These are phyloP conservation scores for Borovskyia barvae DNA, from an alignment of 208 protist species.

Conservation along the genomic window DNA sequence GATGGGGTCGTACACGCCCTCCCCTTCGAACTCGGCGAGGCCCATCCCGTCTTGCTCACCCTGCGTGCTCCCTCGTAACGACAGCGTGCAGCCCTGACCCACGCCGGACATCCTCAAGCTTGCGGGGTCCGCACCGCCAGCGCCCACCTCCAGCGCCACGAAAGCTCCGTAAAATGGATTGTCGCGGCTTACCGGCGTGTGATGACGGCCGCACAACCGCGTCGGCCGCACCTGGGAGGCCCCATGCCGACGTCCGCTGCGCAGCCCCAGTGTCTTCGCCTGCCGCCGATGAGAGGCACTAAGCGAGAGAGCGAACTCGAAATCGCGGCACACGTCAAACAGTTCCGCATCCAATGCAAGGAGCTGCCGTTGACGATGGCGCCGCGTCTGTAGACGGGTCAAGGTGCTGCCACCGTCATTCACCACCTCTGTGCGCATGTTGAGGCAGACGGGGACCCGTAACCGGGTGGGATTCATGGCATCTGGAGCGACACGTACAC, in stretches of 20 bases:
- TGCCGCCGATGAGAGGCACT: conserved; percentile 70
- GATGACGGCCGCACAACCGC: conserved; percentile 15
- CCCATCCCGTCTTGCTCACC: neutral
- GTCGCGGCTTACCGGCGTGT: conserved; percentile 8
- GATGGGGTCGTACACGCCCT: neutral
- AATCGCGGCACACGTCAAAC: conserved; percentile 70
- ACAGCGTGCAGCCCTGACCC: neutral
- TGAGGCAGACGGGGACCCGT: conserved; percentile 61
- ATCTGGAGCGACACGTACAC: conserved; percentile 67
- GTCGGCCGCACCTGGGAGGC: conserved; percentile 8
- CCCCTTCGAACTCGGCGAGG: neutral
- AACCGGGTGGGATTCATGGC: conserved; percentile 70
- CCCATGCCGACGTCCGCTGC: conserved; percentile 7
- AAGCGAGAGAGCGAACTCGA: conserved; percentile 66
- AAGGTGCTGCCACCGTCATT: conserved; percentile 68
- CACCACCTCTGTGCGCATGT: conserved; percentile 66
- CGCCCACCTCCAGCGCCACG: conserved; percentile 26
- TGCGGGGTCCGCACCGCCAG: conserved; percentile 5
- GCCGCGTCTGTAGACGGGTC: conserved; percentile 33
- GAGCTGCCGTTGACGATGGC: conserved; percentile 63
- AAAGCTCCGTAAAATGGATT: conserved; percentile 65
- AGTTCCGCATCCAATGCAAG: conserved; percentile 76
- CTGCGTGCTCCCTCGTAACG: neutral
- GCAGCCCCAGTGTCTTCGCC: conserved; percentile 52
- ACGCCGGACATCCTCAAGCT: conserved; percentile 3